Percentiles rank a stretch among this genome's conserved stretches.
These are phyloP conservation scores for Earliella scabrosa DNA, from an alignment of 1,284 basidiomycete genomes.

Conservation along the genomic window DNA sequence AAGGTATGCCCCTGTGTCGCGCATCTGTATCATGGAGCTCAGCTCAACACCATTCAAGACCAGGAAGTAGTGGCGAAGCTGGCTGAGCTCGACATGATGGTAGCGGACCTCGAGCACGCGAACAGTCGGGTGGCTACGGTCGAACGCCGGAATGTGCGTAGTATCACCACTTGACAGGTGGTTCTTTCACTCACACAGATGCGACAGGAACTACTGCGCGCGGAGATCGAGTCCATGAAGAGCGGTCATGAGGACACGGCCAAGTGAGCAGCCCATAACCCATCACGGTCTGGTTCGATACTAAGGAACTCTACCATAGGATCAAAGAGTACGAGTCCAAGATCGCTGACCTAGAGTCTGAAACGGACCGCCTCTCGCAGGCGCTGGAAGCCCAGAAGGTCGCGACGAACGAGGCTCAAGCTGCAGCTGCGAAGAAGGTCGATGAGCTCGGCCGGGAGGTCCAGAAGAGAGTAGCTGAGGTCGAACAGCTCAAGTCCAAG, in stretches of 20 bases:
- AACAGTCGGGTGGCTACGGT: slow-evolving; percentile 91
- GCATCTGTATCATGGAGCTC: background rate
- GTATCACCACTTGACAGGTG: background rate
- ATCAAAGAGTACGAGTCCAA: slow-evolving; percentile 76
- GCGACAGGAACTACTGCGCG: slow-evolving; percentile 89
- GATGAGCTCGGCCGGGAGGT: slow-evolving; percentile 70
- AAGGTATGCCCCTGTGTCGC: slow-evolving; percentile 56
- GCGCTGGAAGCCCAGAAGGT: slow-evolving; percentile 75
- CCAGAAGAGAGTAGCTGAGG: slow-evolving; percentile 66
- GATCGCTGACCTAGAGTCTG: slow-evolving; percentile 73
- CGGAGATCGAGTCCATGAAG: slow-evolving; percentile 89
- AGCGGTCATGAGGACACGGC: slow-evolving; percentile 80
- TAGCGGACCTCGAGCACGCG: slow-evolving; percentile 90
- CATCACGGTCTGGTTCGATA: background rate
- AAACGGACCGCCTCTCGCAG: slow-evolving; percentile 71
- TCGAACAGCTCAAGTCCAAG: slow-evolving; percentile 67
- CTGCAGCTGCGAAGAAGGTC: slow-evolving; percentile 51
- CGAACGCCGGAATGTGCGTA: slow-evolving; percentile 85
- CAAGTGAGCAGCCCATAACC: slow-evolving; percentile 48
- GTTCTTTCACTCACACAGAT: background rate
- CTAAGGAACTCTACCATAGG: slow-evolving; percentile 41
- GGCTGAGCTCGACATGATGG: slow-evolving; percentile 91
- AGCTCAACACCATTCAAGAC: slow-evolving; percentile 57
- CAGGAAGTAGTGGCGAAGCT: slow-evolving; percentile 89
- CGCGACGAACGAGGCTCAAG: slow-evolving; percentile 54